Conservation (phyloP, 164 flowering plant species). For the Platanus orientalis region DNA sequence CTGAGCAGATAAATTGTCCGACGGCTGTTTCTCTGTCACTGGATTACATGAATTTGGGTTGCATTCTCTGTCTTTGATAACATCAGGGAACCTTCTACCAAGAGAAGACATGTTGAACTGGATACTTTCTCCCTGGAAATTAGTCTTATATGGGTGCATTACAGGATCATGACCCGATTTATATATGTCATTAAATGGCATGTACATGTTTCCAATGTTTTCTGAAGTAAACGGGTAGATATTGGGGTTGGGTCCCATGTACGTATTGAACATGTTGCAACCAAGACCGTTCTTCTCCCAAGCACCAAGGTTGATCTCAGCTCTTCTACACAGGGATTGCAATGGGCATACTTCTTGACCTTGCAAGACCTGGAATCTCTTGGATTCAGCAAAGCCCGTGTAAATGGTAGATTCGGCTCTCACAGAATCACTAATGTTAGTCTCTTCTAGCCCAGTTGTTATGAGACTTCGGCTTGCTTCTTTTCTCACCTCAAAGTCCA, state of each 20-base stretch:
- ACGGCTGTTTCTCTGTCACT: conserved; percentile 24
- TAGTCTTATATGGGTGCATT: conserved; percentile 22
- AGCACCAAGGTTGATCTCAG: conserved; percentile 28
- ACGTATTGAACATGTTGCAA: conserved; percentile 31
- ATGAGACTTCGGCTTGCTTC: conserved; percentile 28
- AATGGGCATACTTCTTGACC: conserved; percentile 93
- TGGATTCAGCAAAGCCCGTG: conserved; percentile 63
- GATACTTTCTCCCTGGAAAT: conserved; percentile 29
- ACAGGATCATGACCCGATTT: conserved; percentile 27
- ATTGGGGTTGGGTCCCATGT: conserved; percentile 35
- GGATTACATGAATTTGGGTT: conserved; percentile 11
- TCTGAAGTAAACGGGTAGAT: conserved; percentile 52
- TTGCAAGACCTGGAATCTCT: conserved; percentile 94
- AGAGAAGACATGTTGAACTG: conserved; percentile 24
- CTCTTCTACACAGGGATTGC: conserved; percentile 39
- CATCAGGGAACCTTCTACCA: conserved; percentile 14
- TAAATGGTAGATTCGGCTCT: conserved; percentile 35
- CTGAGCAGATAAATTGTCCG: conserved; percentile 22
- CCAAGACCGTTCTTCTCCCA: conserved; percentile 42
- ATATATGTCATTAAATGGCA: conserved; percentile 35
- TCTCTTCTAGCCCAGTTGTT: conserved; percentile 23
- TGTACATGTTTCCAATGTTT: conserved; percentile 29
- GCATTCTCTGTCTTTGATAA: conserved; percentile 21
- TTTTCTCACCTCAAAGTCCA: conserved; percentile 41
- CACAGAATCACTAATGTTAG: conserved; percentile 22